A percentile compares a stretch with the other conserved stretches of the same genome.
These are phyloP conservation scores for Cladochytrium replicatum DNA, from an alignment of 192 early-diverging fungal genomes.

Conservation along the genomic window DNA sequence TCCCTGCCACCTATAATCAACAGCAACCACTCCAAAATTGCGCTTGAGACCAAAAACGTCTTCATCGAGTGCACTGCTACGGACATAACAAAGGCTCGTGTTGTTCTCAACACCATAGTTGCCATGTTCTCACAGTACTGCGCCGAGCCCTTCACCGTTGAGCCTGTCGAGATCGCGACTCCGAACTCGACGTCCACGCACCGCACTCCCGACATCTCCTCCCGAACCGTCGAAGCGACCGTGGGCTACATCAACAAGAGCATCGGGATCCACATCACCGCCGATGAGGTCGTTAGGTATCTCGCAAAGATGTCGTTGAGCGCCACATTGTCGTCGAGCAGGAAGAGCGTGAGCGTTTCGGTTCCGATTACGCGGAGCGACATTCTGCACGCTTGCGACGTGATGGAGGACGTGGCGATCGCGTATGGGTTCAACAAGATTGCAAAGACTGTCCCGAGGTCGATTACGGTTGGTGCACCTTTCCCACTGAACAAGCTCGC, in stretches of 20 bases:
- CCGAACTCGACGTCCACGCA: slow-evolving; percentile 65
- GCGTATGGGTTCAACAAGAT: slow-evolving; percentile 96
- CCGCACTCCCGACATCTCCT: slow-evolving; percentile 68
- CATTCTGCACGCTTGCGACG: slow-evolving; percentile 92
- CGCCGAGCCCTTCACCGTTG: slow-evolving; percentile 83
- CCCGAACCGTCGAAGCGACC: slow-evolving; percentile 59
- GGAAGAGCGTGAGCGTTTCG: slow-evolving; percentile 55
- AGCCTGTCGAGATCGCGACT: slow-evolving; percentile 91
- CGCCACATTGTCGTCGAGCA: slow-evolving; percentile 37
- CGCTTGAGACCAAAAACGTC: slow-evolving; percentile 84
- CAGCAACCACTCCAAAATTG: slow-evolving; percentile 95
- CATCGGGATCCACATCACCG: slow-evolving; percentile 59
- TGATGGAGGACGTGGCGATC: slow-evolving; percentile 96
- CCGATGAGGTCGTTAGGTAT: slow-evolving; percentile 61
- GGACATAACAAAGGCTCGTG: slow-evolving; percentile 87
- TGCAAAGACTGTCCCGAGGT: slow-evolving; percentile 63
- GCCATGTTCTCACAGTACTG: slow-evolving; percentile 96
- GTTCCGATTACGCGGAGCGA: slow-evolving; percentile 88
- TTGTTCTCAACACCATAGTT: slow-evolving; percentile 87
- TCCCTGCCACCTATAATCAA: slow-evolving; percentile 99
- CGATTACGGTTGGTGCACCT: slow-evolving; percentile 75
- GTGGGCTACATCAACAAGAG: slow-evolving; percentile 82
- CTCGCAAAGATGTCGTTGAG: slow-evolving; percentile 83
- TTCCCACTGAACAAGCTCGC: slow-evolving; percentile 89
- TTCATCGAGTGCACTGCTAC: slow-evolving; percentile 98